Base-by-base conservation (phyloP, 2,329 filamentous ascomycete species). In the Triangularia verruculosa region DNA sequence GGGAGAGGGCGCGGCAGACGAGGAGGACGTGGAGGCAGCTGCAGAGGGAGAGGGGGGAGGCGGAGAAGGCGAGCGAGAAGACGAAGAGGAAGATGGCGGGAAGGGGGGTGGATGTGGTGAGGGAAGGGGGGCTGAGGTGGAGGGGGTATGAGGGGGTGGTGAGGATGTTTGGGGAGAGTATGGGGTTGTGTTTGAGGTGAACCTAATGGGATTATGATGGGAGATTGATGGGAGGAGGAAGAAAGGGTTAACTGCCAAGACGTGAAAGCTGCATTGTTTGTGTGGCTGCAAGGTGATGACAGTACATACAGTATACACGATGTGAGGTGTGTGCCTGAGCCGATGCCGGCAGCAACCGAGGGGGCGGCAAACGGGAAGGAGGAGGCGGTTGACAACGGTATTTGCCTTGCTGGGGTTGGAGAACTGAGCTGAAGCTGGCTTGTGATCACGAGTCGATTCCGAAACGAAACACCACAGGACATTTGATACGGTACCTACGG, bases 141-240 rank as follows among this genome's bases (percentile, higher is more conserved):
- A 78, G 81, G 55, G 84, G 89, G 70, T 91, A 90, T 72, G 83
- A 92, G 61, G 84, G 84, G 77, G 91, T 88, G 7, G 73, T 93
- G 56, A 82, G 80, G 17, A 90, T 90, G 89, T 78, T 93, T 61
- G 93, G 93, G 71, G 86, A 89, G 72, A 87, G 82, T 6, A 88
- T 93, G 87, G 84, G 84, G 0, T 72, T 91, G 51, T 90, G 88
- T 71, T 73, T 89, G 63, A 81, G 84, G 64, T 86, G 51, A 57
- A 32, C n/a, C 27, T 24, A 9, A 32, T 24, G 32, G 20, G 56
- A 11, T 54, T 28, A 54, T 27, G 20, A 24, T 52, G 34, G 9
- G 27, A 28, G 27, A 28, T 28, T n/a, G 11, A 39, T 39, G 34
- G 34, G 11, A n/a, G 13, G 30, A 5, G n/a, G 30, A 34, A 34